phyloP scores from a whole-genome alignment of 345 rosid species.

The Kernera saxatilis region DNA sequence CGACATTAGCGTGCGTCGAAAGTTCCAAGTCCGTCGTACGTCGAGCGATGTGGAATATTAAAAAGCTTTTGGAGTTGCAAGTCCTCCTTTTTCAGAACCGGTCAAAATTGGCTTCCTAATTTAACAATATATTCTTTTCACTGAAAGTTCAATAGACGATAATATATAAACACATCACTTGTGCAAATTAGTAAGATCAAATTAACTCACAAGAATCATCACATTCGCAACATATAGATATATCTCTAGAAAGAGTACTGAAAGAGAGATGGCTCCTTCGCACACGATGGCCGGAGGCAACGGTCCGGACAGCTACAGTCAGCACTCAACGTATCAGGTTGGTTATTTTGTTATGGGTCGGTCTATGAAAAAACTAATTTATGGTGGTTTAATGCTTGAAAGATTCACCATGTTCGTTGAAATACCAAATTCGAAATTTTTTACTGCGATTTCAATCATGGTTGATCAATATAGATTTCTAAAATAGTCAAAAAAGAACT shows the following conservation, averaged over 20 bases:
- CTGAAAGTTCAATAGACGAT: not conserved
- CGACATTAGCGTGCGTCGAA: not conserved
- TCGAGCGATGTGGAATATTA: not conserved
- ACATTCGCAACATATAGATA: not conserved
- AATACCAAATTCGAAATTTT: too few species aligned
- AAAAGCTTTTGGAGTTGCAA: not conserved
- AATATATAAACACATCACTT: constrained; percentile 1
- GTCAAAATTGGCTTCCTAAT: constrained; percentile 6
- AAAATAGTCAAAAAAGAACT: too few species aligned
- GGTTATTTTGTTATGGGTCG: not conserved
- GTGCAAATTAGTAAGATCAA: not conserved
- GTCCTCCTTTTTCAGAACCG: not conserved
- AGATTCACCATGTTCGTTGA: too few species aligned
- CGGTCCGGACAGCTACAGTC: constrained; percentile 20
- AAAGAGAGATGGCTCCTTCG: constrained; percentile 10
- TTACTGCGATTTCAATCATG: too few species aligned
- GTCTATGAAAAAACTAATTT: too few species aligned
- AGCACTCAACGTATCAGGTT: constrained; percentile 28
- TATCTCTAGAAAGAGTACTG: too few species aligned
- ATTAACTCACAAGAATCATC: not conserved
- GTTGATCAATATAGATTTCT: too few species aligned
- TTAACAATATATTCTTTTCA: not conserved
- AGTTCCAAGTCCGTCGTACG: not conserved
- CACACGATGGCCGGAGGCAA: constrained; percentile 28
- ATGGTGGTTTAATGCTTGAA: too few species aligned